Evolutionary conservation across 2,329 filamentous ascomycete genomes (phyloP).

Genomic region (Colletotrichum kahawae): DNA sequence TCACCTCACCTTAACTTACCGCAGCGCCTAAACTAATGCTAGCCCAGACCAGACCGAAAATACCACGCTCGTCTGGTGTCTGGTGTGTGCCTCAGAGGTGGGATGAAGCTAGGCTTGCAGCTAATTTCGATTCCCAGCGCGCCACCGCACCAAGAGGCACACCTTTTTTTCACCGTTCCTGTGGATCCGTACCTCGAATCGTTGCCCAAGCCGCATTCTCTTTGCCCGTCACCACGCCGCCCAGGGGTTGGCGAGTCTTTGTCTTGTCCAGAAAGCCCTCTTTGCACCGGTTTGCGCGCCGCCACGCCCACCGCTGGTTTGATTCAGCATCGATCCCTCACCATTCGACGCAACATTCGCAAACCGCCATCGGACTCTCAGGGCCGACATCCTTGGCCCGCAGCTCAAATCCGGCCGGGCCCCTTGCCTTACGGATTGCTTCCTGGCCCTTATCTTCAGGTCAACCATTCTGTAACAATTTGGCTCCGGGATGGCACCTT

Average conservation of each 20-base stretch:
- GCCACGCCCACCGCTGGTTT: neutral
- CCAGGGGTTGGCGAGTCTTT: neutral
- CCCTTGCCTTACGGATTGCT: neutral
- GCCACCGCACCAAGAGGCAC: neutral
- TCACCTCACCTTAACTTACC: neutral
- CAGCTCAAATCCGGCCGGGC: neutral
- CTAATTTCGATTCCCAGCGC: conserved; percentile 14
- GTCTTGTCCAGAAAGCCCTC: neutral
- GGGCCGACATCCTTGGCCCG: neutral
- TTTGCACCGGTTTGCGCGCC: neutral
- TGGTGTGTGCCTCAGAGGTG: conserved; percentile 11
- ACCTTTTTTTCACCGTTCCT: neutral
- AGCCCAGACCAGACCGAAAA: neutral
- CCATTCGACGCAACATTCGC: neutral
- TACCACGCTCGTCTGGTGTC: conserved; percentile 3
- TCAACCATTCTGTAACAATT: neutral
- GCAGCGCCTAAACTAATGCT: neutral
- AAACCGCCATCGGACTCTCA: neutral
- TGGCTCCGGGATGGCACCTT: neutral
- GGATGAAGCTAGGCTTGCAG: conserved; percentile 15
- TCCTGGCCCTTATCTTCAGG: conserved; percentile 2
- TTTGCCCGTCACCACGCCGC: neutral
- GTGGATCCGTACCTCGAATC: neutral
- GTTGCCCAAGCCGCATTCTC: neutral
- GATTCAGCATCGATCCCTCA: neutral